Base-by-base conservation (phyloP, 2,329 filamentous ascomycete genomes). In the Cladophialophora immunda region DNA sequence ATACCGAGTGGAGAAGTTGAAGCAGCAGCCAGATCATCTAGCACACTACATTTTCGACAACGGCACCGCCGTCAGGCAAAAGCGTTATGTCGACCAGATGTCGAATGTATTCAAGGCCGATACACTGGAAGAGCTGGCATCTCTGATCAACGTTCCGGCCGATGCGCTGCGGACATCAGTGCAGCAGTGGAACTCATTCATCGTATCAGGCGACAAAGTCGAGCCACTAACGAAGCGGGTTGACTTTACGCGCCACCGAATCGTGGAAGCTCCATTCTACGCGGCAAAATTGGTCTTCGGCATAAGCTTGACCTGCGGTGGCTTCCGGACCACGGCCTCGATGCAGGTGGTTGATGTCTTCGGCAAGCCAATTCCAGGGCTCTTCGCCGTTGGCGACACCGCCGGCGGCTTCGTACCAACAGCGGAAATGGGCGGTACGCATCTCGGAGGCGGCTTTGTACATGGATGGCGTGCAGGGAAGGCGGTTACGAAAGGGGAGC, bases 271-370 rank as follows among this genome's bases (percentile, higher is more conserved):
- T 9, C 55, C 62, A 6, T 65, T 59, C 25, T 53, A 65, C 19
- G 38, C 62, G 5, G 53, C 62, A 4, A 19, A 32, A 2, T 50
- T 64, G 61, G 25, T 50, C 25, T 13, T 36, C 8, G 61, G 61
- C 25, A 52, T 64, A 25, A 64, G 61, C 41, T 25, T 64, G 32
- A 64, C 52, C 8, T 64, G 61, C 27, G 61, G 52, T 19, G 52
- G 60, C n/a, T 57, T 63, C 53, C 52, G 50, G 13, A 63, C 60
- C 2, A 63, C 60, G 2, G 47, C 32, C 13, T 57, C 32, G 22
- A 47, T 64, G 61, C 61, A 64, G 36, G 61, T 64, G 8, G 29
- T 57, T 9, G 61, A 64, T 15, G 54, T 64, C 22, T 63, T 63
- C 57, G 60, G 60, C 8, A 17, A 63, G 27, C 61, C 61, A 8